Base-by-base conservation (phyloP, 73 alveolate species). In the Halteria grandinella region DNA sequence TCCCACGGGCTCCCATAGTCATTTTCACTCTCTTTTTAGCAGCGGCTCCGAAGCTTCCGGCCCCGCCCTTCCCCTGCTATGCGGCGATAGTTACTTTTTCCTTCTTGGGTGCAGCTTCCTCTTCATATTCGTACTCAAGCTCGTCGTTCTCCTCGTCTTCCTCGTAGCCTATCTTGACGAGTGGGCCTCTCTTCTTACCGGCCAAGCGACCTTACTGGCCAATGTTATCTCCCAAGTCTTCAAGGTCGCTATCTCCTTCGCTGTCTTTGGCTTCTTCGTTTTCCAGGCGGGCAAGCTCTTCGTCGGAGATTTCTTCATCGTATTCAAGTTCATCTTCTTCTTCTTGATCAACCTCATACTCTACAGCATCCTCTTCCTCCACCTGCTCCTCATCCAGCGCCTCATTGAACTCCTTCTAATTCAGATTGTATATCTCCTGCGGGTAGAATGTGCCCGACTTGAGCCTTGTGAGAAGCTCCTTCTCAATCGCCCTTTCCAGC, bases 401-500 rank as follows among this genome's bases (percentile, higher is more conserved):
- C 48, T 89, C 69, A 45, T 93, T 69, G 84, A 94, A 97, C 27
- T 85, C 96, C 51, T 91, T 90, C 55, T 86, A 85, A 55, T 97
- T 85, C 40, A 86, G 32, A 78, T 98, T 98, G 93, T 97, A 95
- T 54, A 98, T 96, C 31, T 91, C 99, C 51, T 59, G 48, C 15
- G 82, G 79, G 48, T 86, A 75, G 40, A 53, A 41, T 14, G 84
- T 62, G 31, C 89, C 97, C 51, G 78, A 80, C 71, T 91, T 92
- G 50, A 94, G 89, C 55, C 99, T 69, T 12, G 86, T 86, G 39
- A 97, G 73, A 50, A 98, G 92, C 71, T 95, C 99, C 58, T 96
- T 85, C 55, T 89, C 98, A n/a, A 97, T 95, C 40, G 94, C 97
- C 59, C 86, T 90, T 69, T 97, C 99, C 7, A 97, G 66, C 74